These are phyloP conservation scores for Melanomma pulvis-pyrius DNA, from an alignment of 495 filamentous ascomycete genomes.

Conservation along the genomic window DNA sequence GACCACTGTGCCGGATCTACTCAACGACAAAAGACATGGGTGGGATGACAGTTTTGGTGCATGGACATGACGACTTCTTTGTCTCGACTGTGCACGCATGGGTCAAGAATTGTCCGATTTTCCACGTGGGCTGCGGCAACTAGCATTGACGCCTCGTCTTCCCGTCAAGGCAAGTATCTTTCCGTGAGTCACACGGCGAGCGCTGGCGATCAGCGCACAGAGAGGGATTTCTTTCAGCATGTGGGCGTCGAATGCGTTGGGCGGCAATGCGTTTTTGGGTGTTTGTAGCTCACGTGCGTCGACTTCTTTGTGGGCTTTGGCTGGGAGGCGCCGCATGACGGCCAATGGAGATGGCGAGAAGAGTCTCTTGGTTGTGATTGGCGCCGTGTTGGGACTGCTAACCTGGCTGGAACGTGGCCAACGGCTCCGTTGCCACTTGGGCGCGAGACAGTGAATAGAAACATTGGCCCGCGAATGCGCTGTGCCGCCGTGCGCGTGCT, in stretches of 20 bases:
- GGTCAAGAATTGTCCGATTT: conserved; percentile 16
- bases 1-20: conserved; percentile 9
- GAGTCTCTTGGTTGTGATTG: conserved; percentile 12
- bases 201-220: conserved; percentile 13
- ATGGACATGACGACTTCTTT: conserved; percentile 22
- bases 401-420: neutral
- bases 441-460: conserved; percentile 5
- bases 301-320: conserved; percentile 19
- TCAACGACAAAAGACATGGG: conserved; percentile 8
- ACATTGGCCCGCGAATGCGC: conserved; percentile 18
- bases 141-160: conserved; percentile 8
- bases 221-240: neutral
- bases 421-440: conserved; percentile 1
- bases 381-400: conserved; percentile 2
- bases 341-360: conserved; percentile 22
- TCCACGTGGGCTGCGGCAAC: conserved; percentile 21
- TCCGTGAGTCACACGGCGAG: conserved; percentile 4
- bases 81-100: conserved; percentile 11
- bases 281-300: conserved; percentile 5
- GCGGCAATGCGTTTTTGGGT: conserved; percentile 22
- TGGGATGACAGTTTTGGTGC: conserved; percentile 23
- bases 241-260: conserved; percentile 13
- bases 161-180: conserved; percentile 25
- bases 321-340: conserved; percentile 15
- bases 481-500: neutral